These are phyloP conservation scores for Rhizopus microsporus DNA, from an alignment of 371 early-diverging fungal genomes.

Conservation along the genomic window DNA sequence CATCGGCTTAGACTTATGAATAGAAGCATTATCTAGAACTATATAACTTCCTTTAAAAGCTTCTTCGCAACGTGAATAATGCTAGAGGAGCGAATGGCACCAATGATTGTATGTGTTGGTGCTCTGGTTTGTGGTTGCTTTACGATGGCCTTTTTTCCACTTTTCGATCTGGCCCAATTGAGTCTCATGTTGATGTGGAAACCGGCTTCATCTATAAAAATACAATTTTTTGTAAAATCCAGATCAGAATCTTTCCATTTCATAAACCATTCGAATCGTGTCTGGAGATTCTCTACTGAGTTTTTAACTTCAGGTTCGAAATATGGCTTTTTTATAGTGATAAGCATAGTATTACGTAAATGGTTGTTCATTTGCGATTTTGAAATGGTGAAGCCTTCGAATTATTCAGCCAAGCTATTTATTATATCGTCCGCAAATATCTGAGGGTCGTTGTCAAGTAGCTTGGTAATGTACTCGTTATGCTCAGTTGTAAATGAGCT, in stretches of 20 bases:
- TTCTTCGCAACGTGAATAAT: slow-evolving; percentile 15
- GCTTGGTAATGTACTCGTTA: slow-evolving; percentile 8
- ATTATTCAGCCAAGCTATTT: slow-evolving; percentile 5
- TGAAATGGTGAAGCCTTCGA: no score
- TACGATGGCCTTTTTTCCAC: slow-evolving; percentile 1
- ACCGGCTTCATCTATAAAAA: no score
- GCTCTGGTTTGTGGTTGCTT: slow-evolving; percentile 12
- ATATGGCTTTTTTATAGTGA: neutral
- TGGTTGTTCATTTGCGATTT: slow-evolving; percentile 10
- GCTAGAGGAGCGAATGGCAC: slow-evolving; percentile 14
- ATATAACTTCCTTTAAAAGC: no score
- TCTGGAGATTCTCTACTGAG: slow-evolving; percentile 6
- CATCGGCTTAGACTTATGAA: no score
- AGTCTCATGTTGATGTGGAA: slow-evolving; percentile 15
- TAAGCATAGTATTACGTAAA: slow-evolving; percentile 10
- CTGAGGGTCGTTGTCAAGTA: slow-evolving; percentile 17
- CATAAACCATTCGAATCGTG: slow-evolving; percentile 14
- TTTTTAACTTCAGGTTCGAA: slow-evolving; percentile 11
- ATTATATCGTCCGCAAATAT: slow-evolving; percentile 11
- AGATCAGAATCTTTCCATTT: no score
- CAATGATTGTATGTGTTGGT: slow-evolving; percentile 15
- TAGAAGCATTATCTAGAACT: no score
- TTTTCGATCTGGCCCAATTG: slow-evolving; percentile 11
- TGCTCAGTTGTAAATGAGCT: no score
- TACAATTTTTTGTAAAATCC: no score